Base-by-base conservation (phyloP, 345 rosid species). In the Linum tenue region DNA sequence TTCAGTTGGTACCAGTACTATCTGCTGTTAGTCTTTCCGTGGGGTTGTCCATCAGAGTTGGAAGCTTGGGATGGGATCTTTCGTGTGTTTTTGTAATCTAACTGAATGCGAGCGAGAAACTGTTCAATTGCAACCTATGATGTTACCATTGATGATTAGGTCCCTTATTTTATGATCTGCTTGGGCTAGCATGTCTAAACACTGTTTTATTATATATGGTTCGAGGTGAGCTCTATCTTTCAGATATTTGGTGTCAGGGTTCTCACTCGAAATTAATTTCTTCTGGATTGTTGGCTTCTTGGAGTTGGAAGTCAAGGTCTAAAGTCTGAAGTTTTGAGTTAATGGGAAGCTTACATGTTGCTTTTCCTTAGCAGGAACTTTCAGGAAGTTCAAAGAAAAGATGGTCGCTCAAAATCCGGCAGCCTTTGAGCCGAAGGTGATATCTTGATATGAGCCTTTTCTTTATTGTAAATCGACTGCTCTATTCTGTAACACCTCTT, bases 311-410 rank as follows among this genome's bases (percentile, higher is more conserved):
- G 14, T 6, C 53, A 48, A 9, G 53, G 53, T 48, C 14, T 6
- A 15, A 48, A 48, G 53, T 48, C 14, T 48, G 14, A 5, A 48
- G 65, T 31, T n/a, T 36, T 36, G 39, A 36, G 42, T 42, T 56
- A 12, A 37, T 53, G 7, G 37, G 40, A 39, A 69, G 35, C 50
- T 72, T 59, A 70, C 43, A 3, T 57, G 56, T 2, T 35, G 12
- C 36, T 63, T 55, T 60, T 9, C 50, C 63, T 64, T 67, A 80
- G 39, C 79, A 88, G 97, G 86, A 67, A 90, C 96, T 64, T 90
- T 80, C 67, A 85, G 90, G 77, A 88, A 85, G 72, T 90, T 84
- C 68, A 94, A 90, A 79, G 95, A 83, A 70, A 88, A 79, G 73
- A 35, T 83, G 70, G 81, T 62, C 56, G 69, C 86, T 50, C 96